Evolutionary conservation across 2,329 filamentous ascomycete genomes (phyloP).

Genomic region (Calonectria henricotiae): DNA sequence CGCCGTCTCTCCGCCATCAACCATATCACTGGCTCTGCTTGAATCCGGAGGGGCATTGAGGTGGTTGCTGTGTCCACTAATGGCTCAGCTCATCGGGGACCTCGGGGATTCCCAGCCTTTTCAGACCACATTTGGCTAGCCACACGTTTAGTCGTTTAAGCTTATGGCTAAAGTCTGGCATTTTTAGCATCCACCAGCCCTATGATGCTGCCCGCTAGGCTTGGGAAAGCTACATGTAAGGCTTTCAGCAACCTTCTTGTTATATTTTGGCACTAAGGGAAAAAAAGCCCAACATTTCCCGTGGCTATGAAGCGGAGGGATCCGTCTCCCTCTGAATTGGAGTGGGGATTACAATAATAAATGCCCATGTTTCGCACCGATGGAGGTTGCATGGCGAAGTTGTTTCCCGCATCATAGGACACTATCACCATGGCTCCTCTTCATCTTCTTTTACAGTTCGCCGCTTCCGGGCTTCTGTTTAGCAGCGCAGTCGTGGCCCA

Average conservation of each 20-base stretch:
- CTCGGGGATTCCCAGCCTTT: neutral
- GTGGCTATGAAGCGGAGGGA: neutral
- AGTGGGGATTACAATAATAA: neutral
- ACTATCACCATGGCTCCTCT: conserved; percentile 1
- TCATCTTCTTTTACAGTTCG: neutral
- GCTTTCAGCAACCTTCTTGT: neutral
- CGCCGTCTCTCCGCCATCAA: neutral
- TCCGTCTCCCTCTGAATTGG: neutral
- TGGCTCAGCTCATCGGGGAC: conserved; percentile 7
- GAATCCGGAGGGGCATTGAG: neutral
- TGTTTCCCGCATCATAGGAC: neutral
- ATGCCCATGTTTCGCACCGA: neutral
- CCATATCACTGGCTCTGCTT: neutral
- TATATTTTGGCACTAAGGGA: neutral
- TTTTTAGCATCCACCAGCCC: neutral
- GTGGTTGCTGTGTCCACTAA: neutral
- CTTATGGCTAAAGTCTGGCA: conserved; percentile 7
- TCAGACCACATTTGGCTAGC: neutral
- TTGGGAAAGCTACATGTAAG: conserved; percentile 1
- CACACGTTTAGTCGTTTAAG: conserved; percentile 6
- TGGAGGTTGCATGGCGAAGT: neutral
- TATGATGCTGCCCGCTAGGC: neutral
- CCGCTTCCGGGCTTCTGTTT: neutral
- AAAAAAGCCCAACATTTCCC: neutral
- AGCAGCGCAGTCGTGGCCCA: neutral